phyloP scores from a whole-genome alignment of 306 rosid species.

The Dalbergia cochinchinensis region DNA sequence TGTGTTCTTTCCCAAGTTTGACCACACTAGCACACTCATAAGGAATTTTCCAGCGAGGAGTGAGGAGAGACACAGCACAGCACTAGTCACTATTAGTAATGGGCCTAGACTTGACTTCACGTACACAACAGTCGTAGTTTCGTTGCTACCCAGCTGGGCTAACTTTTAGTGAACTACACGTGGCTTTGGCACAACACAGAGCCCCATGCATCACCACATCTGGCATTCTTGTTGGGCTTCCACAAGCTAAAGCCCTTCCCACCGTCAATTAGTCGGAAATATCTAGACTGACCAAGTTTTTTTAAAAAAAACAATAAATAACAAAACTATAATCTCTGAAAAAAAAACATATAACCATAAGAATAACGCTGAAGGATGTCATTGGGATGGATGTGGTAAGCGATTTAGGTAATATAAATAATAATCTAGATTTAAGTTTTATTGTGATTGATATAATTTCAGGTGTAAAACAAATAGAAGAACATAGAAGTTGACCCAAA shows the following conservation, averaged over 20 bases:
- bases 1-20: not conserved
- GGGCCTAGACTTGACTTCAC: not conserved
- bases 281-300: too few species aligned
- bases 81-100: not conserved
- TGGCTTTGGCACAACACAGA: not conserved
- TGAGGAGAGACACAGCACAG: not conserved
- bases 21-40: not conserved
- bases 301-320: too few species aligned
- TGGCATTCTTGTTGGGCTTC: slow-evolving; percentile 37
- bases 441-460: too few species aligned
- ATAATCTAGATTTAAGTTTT: too few species aligned
- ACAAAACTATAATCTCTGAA: too few species aligned
- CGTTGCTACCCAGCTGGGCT: not conserved
- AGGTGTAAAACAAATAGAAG: too few species aligned
- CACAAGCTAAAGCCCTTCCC: not conserved
- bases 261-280: not conserved
- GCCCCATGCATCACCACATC: slow-evolving; percentile 33
- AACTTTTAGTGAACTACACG: slow-evolving; percentile 13
- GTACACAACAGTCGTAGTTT: not conserved
- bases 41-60: not conserved
- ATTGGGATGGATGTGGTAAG: too few species aligned
- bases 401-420: too few species aligned
- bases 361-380: too few species aligned
- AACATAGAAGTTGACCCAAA: too few species aligned
- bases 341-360: too few species aligned